These are phyloP conservation scores for Malassezia furfur DNA, from an alignment of 1,284 basidiomycete genomes.

Conservation along the genomic window DNA sequence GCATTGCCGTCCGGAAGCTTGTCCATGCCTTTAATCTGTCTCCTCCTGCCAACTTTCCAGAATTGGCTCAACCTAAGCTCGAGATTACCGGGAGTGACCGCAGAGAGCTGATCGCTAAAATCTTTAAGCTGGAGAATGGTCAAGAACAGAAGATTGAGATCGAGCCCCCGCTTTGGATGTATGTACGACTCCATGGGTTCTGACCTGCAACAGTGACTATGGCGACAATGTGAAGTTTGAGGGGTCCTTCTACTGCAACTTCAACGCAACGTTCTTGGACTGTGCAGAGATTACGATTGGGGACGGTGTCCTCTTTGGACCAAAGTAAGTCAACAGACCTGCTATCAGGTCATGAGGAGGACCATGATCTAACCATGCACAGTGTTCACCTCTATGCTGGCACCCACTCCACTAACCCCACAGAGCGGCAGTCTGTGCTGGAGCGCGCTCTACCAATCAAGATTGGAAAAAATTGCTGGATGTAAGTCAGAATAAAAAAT, in stretches of 20 bases:
- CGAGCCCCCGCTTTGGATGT: conserved; percentile 26
- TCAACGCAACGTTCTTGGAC: conserved; percentile 24
- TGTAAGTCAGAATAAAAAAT: conserved; percentile 10
- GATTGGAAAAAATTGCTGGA: conserved; percentile 24
- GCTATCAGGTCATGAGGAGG: no score
- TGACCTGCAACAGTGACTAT: conserved; percentile 17
- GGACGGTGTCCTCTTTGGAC: conserved; percentile 24
- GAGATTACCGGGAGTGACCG: conserved; percentile 16
- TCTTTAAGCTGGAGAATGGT: conserved; percentile 14
- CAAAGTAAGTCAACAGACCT: conserved; percentile 11
- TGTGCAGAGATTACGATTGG: conserved; percentile 24
- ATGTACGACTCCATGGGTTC: not conserved
- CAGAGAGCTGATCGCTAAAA: conserved; percentile 17
- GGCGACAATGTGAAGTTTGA: conserved; percentile 29
- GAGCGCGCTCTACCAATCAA: conserved; percentile 28
- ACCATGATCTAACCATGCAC: no score
- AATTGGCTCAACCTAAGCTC: not conserved
- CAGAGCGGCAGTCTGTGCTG: conserved; percentile 18
- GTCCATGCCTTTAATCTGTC: conserved; percentile 1
- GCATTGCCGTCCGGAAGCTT: conserved; percentile 4
- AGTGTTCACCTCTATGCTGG: conserved; percentile 26
- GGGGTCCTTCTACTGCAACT: conserved; percentile 27
- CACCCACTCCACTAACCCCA: conserved; percentile 23
- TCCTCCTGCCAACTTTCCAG: conserved; percentile 2
- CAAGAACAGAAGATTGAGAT: conserved; percentile 16